Conservation (phyloP, 441 rosid genomes). For the Mallotus repandus region DNA sequence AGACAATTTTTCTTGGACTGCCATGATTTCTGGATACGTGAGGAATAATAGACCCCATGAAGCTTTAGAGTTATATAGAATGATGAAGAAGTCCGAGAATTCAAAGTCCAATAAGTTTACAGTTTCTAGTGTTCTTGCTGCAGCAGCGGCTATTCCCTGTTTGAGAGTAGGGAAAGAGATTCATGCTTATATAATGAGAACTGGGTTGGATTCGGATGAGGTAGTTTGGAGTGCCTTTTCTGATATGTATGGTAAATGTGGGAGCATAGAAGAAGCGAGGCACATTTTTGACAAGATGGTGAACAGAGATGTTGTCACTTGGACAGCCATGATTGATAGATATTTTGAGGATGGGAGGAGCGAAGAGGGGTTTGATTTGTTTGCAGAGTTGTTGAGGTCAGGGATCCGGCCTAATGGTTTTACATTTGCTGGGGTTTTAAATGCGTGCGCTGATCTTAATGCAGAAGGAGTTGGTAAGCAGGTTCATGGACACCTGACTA, state of each 20-base stretch:
- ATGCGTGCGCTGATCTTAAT: constrained; percentile 38
- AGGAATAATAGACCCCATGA: constrained; percentile 14
- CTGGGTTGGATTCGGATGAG: constrained; percentile 38
- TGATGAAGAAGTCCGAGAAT: constrained; percentile 16
- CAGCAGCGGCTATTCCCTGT: constrained; percentile 10
- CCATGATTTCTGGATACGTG: constrained; percentile 32
- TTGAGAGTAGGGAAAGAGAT: constrained; percentile 38
- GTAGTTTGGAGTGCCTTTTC: constrained; percentile 46
- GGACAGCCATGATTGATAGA: constrained; percentile 52
- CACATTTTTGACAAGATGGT: constrained; percentile 37
- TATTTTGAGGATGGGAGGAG: constrained; percentile 40
- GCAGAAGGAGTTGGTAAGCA: constrained; percentile 38
- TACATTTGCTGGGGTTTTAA: constrained; percentile 41
- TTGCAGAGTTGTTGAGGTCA: constrained; percentile 32
- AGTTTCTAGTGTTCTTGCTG: constrained; percentile 20
- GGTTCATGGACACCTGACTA: constrained; percentile 34
- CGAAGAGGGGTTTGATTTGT: constrained; percentile 37
- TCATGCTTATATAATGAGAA: constrained; percentile 38
- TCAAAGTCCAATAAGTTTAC: constrained; percentile 17
- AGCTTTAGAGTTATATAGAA: constrained; percentile 13
- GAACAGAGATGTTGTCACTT: constrained; percentile 42
- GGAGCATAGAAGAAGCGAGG: constrained; percentile 40
- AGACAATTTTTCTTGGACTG: constrained; percentile 39
- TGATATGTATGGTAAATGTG: constrained; percentile 46
- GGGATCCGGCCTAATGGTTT: constrained; percentile 39